phyloP scores from a whole-genome alignment of 2,329 filamentous ascomycete genomes.

The Xylariaceae sp. region DNA sequence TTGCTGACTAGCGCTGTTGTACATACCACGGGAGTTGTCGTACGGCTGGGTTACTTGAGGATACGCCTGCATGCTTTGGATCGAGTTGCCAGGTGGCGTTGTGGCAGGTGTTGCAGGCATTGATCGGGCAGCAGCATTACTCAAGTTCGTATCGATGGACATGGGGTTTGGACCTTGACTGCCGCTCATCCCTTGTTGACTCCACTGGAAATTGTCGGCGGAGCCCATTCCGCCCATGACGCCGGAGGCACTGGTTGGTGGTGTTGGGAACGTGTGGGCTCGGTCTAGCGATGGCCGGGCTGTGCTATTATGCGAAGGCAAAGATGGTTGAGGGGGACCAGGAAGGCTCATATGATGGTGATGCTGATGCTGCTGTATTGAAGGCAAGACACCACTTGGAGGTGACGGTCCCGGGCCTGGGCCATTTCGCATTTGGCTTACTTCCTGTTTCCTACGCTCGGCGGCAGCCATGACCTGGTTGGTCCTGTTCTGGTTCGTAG shows the following conservation, averaged over 20 bases:
- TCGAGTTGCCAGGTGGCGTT: conserved; percentile 74
- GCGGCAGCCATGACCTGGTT: conserved; percentile 85
- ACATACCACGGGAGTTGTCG: conserved; percentile 74
- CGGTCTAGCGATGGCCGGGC: conserved; percentile 77
- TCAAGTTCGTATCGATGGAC: conserved; percentile 77
- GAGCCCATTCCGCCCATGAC: conserved; percentile 72
- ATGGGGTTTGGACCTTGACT: conserved; percentile 66
- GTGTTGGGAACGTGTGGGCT: conserved; percentile 90
- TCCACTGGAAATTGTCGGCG: conserved; percentile 80
- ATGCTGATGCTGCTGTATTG: conserved; percentile 65
- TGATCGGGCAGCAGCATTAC: conserved; percentile 64
- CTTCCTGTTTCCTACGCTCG: conserved; percentile 72
- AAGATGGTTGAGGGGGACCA: conserved; percentile 51
- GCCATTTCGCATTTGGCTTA: conserved; percentile 61
- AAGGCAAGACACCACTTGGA: conserved; percentile 52
- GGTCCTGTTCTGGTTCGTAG: conserved; percentile 78
- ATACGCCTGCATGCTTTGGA: conserved; percentile 79
- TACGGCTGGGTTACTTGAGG: conserved; percentile 67
- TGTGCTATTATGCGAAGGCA: conserved; percentile 67
- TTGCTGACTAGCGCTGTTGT: conserved; percentile 64
- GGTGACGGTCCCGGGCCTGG: conserved; percentile 52
- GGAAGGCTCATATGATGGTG: conserved; percentile 50
- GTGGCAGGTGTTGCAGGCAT: conserved; percentile 90
- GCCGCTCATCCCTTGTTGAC: conserved; percentile 58
- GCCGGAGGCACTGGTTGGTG: conserved; percentile 88